Base-by-base conservation (phyloP, 345 rosid genomes). In the Ailanthus altissimus region DNA sequence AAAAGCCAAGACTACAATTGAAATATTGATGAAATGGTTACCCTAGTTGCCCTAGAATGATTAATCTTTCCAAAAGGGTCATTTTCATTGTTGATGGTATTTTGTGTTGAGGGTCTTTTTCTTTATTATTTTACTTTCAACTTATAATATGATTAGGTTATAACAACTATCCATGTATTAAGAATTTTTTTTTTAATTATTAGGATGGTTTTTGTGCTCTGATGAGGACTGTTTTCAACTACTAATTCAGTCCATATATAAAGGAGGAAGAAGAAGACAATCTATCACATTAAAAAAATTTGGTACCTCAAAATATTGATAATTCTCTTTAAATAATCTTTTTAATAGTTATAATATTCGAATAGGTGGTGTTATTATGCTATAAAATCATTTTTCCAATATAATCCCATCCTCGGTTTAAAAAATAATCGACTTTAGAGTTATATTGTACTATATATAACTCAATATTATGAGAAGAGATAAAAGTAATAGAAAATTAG, bases 1-100 rank as follows among this genome's bases (percentile, higher is more conserved):
- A 64, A 63, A 70, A 42, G 8, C 36, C 64, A 76, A 32, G 38
- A 32, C 38, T 32, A 32, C 16, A 5, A 38, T 23, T 43, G 7
- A 75, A 65, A 21, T 21, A 23, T 28, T 1, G 8, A 70, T 1
- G 15, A 23, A 9, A 40, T 40, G n/a, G 26, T 51, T 20, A 63
- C 20, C 23, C 76, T 26, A 78, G 21, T 53, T 63, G 72, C 46
- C 12, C 32, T 54, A 70, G 76, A 64, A 72, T 63, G 47, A 72
- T 72, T 72, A 78, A 78, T 57, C 81, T 78, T 51, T 63, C 72
- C 21, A 11, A 63, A 72, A 63, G 12, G 45, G 81, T 72, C 72
- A 43, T n/a, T 51, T 28, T 78, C 80, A 69, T 7, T 21, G 28
- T 42, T 57, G 16, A 8, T n/a, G 3, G 15, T 47, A 15, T 70